Conservation (phyloP, 1,284 basidiomycete genomes). For the Puccinia horiana region DNA sequence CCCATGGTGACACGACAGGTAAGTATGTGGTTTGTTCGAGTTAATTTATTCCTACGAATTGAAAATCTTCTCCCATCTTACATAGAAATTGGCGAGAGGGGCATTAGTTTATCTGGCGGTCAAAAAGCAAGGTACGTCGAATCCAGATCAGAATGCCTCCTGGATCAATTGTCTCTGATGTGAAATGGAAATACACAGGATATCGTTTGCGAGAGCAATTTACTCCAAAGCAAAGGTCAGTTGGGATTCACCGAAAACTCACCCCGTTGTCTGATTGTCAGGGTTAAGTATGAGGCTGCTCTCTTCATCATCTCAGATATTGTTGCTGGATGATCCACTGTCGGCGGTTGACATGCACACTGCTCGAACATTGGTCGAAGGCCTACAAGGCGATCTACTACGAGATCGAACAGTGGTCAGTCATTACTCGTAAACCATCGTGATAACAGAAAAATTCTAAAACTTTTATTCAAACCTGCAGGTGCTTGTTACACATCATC, state of each 20-base stretch:
- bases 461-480: background rate
- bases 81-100: slow-evolving; percentile 49
- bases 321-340: slow-evolving; percentile 42
- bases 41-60: background rate
- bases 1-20: slow-evolving; percentile 49
- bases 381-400: slow-evolving; percentile 33
- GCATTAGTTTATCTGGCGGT: slow-evolving; percentile 48
- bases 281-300: background rate
- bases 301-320: slow-evolving; percentile 4
- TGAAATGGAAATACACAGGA: slow-evolving; percentile 15
- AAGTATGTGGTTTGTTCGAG: background rate
- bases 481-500: slow-evolving; percentile 49
- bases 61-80: background rate
- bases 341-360: slow-evolving; percentile 47
- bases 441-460: background rate
- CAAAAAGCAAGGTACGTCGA: slow-evolving; percentile 48
- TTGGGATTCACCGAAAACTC: background rate
- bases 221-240: slow-evolving; percentile 45
- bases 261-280: background rate
- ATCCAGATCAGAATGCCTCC: background rate
- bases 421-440: background rate
- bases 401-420: slow-evolving; percentile 47
- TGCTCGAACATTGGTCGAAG: slow-evolving; percentile 36
- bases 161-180: background rate
- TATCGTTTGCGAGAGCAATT: slow-evolving; percentile 43